phyloP scores from a whole-genome alignment of 2,329 filamentous ascomycete species.

The Colletotrichum plurivorum region DNA sequence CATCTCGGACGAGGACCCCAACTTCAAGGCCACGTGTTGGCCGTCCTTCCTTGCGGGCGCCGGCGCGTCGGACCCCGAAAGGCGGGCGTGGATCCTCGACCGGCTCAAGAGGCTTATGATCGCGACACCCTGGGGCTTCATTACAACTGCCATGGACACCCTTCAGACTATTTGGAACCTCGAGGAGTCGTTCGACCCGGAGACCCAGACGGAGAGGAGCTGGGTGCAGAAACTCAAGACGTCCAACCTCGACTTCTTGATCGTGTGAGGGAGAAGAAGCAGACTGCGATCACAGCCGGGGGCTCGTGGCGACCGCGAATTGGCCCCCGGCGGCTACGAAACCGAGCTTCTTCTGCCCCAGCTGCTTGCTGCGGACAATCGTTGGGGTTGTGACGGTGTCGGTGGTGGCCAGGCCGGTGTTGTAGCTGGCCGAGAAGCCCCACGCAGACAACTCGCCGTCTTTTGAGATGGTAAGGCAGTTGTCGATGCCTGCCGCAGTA shows the following conservation, averaged over 20 bases:
- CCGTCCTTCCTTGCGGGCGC: conserved; percentile 70
- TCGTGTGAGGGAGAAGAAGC: conserved; percentile 50
- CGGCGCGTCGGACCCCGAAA: conserved; percentile 58
- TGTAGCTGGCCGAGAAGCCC: conserved; percentile 31
- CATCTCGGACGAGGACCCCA: conserved; percentile 63
- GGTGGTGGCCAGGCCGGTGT: conserved; percentile 47
- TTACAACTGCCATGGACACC: conserved; percentile 62
- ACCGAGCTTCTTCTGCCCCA: conserved; percentile 14
- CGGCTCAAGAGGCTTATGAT: conserved; percentile 57
- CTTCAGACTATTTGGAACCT: conserved; percentile 59
- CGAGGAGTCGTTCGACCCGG: conserved; percentile 41
- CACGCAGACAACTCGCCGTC: conserved; percentile 24
- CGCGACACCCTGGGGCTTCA: conserved; percentile 63
- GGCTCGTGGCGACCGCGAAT: conserved; percentile 31
- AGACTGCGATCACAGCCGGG: background rate
- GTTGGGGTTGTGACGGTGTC: conserved; percentile 77
- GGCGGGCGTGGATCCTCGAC: conserved; percentile 64
- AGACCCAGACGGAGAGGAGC: conserved; percentile 46
- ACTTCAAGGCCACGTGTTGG: conserved; percentile 71
- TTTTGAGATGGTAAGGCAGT: conserved; percentile 23
- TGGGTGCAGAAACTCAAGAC: conserved; percentile 62
- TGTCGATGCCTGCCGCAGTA: conserved; percentile 51
- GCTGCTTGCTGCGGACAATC: conserved; percentile 20
- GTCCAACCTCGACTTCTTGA: conserved; percentile 58
- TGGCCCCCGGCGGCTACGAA: conserved; percentile 33